Evolutionary conservation across 176 grass and related monocot genomes (phyloP), one percentile per base, ranked within the genome.

Genomic region (Musa beccarii): DNA sequence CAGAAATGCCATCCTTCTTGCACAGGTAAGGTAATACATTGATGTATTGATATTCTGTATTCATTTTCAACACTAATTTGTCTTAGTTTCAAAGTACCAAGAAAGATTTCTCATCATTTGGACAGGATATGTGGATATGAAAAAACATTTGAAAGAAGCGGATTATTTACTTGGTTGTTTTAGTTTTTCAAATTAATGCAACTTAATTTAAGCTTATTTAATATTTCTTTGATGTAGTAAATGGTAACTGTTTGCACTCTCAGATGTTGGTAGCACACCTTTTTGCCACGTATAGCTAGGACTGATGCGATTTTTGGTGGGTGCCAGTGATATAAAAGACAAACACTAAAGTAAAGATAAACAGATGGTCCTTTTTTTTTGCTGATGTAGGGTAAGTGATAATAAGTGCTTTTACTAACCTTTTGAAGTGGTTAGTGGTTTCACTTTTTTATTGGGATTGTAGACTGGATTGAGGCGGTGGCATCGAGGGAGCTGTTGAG

Each of bases 1-100:
- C 72, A 75, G 69, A 50, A 72, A 89, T 19, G 51, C 24, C 68
- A 73, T 97, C 71, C 84, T 85, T 84, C 63, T 86, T 56, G 79
- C 82, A 59, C 83, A 90, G 76, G 94, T 88, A 62, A 86, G 81
- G 17, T 43, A 75, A 34, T 76, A 15, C 53, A 19, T 28, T 34
- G 61, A 23, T 19, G 68, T 73, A 53, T 77, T 65, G 54, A 22
- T 11, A 52, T 43, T 43, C 34, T 50, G 23, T 61, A 14, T 23
- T 63, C n/a, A 23, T 23, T 51, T 51, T 64, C 22, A 53, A 56
- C 9, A 19, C 7, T 22, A 52, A 53, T 9, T 74, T 34, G 23
- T 74, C 57, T 74, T 20, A 51, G 49, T 51, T 20, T 62, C 28
- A 10, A 16, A 2, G 10, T 71, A 71, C 6, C 16, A 1, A 7